Base-by-base conservation (phyloP, 768 basidiomycete species). In the Serendipita sp. region DNA sequence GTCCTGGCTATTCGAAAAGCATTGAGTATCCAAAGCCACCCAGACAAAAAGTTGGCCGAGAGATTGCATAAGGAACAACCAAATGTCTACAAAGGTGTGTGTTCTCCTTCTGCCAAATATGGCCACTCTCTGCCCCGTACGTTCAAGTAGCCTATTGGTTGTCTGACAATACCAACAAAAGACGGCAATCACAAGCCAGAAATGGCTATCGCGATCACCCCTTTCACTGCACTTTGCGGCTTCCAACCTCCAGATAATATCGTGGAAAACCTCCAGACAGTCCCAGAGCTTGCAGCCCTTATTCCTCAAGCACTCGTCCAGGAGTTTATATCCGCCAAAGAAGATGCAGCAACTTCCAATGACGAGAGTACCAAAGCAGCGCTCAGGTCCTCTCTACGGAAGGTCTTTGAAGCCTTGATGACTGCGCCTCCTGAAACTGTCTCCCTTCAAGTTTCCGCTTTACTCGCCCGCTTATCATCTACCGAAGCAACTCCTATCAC, bases 131-230 rank as follows among this genome's bases (percentile, higher is more conserved):
- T 10, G 4, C 41, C 46, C 30, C 38, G 18, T 18, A 38, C 35
- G 51, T 5, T 44, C 10, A 38, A 45, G 60, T 52, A 44, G 38
- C 23, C 23, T 23, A 23, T 23, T 1, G 23, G 23, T 11, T 13
- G 51, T 48, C 38, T 68, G 65, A 68, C 28, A 71, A 67, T 63
- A 56, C 34, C 63, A 35, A 34, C 60, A 18, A 68, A 71, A 77
- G 96, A 99, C 73, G 82, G 85, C 3, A 98, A 98, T 72, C 96
- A 99, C 70, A 99, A 99, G 75, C 96, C 96, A 2, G 96, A 99
- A 73, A 95, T 99, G 91, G 92, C 94, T n/a, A 80, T 99, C 44
- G 96, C 96, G 0, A 75, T 99, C 66, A 94, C 94, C 0, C 83
- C 85, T 13, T 98, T 98, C 78, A 78, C 78, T 44, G 96, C 89